Base-by-base conservation (phyloP, 208 protist species). In the Leishmania guyanensis region DNA sequence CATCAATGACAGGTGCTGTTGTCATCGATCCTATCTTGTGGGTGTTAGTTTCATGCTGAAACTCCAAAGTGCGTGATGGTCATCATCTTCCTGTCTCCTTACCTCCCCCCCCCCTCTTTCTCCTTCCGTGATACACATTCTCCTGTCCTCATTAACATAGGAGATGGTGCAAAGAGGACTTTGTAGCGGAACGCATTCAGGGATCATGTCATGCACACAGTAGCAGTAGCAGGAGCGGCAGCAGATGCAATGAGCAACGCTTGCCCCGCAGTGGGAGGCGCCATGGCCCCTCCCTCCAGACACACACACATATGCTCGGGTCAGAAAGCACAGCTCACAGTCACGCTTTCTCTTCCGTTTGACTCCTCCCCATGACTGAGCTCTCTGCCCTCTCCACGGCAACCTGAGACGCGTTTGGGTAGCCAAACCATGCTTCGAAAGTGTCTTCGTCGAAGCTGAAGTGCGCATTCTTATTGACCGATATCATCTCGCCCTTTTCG, bases 371-470 rank as follows among this genome's bases (percentile, higher is more conserved):
- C 26, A 73, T n/a, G 12, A 60, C 69, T 5, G 79, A 43, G 29
- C 5, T 53, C 39, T 65, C 75, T 22, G 73, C 78, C 36, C 43
- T 50, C 51, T 88, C 87, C 10, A 56, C 72, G 2, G 82, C 66
- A 56, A 91, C 86, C 83, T 96, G 92, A 26, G 90, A 89, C 29
- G 58, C 84, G 79, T 96, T 95, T 2, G 89, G 89, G 78, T 90
- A 96, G 5, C 94, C 94, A 84, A 98, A 98, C 93, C 94, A 96
- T 36, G 86, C 92, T 83, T 94, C 87, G 82, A 98, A 98, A 26
- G 88, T 89, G 54, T 93, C 91, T 78, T 94, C 91, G 83, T 96
- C 93, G 86, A 98, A 96, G 86, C 95, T 92, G 73, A 96, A 98
- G 78, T 90, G 92, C 8, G 90, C 90, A 77, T 98, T 98, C 75